Percentiles rank a stretch among this genome's conserved stretches.
Conservation (phyloP, 1,284 basidiomycete genomes). For the Blastosporella zonata region DNA sequence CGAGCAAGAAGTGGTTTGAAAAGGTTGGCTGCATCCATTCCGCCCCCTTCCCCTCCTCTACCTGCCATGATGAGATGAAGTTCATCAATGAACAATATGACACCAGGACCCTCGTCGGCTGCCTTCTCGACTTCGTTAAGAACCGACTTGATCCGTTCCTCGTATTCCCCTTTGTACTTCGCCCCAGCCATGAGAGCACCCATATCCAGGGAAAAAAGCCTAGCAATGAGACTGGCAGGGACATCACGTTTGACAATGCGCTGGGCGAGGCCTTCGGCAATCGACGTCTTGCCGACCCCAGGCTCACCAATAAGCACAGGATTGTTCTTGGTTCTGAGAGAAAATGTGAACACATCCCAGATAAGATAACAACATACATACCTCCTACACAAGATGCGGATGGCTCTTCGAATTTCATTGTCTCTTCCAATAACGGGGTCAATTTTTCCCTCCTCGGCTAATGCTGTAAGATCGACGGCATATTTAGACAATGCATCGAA, state of each 20-base stretch:
- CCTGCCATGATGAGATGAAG: conserved; percentile 91
- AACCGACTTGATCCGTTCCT: conserved; percentile 94
- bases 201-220: conserved; percentile 89
- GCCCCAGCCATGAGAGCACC: conserved; percentile 96
- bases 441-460: conserved; percentile 89
- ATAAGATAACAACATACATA: conserved; percentile 23
- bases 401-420: conserved; percentile 77
- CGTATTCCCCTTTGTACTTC: conserved; percentile 96
- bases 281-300: conserved; percentile 91
- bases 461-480: conserved; percentile 81
- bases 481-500: conserved; percentile 85
- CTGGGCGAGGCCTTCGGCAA: conserved; percentile 95
- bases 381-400: conserved; percentile 70
- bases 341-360: neutral
- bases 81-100: conserved; percentile 97
- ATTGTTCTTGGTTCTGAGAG: conserved; percentile 81
- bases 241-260: conserved; percentile 95
- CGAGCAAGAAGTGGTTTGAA: conserved; percentile 90
- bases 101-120: conserved; percentile 71
- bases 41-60: conserved; percentile 68
- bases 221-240: conserved; percentile 80
- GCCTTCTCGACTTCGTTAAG: conserved; percentile 94
- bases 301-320: conserved; percentile 93
- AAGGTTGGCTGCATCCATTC: conserved; percentile 86
- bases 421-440: conserved; percentile 92